Evolutionary conservation across 208 protist genomes (phyloP).

Genomic region (Wallacemonas collosoma): DNA sequence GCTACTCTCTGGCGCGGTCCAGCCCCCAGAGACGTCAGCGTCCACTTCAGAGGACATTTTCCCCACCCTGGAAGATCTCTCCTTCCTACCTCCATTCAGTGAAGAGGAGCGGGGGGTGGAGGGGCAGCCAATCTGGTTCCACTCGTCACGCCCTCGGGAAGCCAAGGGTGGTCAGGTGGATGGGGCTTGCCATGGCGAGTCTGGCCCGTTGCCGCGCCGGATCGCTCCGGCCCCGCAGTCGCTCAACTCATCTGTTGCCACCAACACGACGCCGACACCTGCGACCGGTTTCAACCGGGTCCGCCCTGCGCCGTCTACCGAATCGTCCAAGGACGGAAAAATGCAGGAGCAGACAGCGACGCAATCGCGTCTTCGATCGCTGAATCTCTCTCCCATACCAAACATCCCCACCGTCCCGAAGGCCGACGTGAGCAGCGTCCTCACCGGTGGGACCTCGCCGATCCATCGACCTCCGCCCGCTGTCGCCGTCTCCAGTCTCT

Average conservation of each 20-base stretch:
- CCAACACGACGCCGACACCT: not conserved
- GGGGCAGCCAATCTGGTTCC: no score
- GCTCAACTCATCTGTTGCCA: not conserved
- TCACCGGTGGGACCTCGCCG: not conserved
- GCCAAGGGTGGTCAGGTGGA: no score
- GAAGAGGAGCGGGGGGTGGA: not conserved
- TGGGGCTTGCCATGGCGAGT: not conserved
- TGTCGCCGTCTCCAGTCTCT: no score
- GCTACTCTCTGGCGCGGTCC: conserved; percentile 15
- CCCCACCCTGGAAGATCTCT: not conserved
- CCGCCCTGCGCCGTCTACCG: not conserved
- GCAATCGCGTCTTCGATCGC: not conserved
- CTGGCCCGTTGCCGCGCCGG: conserved; percentile 1
- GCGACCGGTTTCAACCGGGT: not conserved
- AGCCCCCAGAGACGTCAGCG: not conserved
- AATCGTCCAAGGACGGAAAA: not conserved
- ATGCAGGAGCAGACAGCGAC: not conserved
- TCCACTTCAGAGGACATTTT: not conserved
- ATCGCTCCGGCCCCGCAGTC: conserved; percentile 4
- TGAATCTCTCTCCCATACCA: not conserved
- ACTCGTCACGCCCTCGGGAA: not conserved
- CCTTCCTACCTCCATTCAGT: not conserved
- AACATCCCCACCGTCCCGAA: not conserved
- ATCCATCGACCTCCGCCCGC: not conserved
- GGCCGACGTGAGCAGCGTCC: no score